These are phyloP conservation scores for Verticillium alfalfae DNA, from an alignment of 2,329 filamentous ascomycete species.

Conservation along the genomic window DNA sequence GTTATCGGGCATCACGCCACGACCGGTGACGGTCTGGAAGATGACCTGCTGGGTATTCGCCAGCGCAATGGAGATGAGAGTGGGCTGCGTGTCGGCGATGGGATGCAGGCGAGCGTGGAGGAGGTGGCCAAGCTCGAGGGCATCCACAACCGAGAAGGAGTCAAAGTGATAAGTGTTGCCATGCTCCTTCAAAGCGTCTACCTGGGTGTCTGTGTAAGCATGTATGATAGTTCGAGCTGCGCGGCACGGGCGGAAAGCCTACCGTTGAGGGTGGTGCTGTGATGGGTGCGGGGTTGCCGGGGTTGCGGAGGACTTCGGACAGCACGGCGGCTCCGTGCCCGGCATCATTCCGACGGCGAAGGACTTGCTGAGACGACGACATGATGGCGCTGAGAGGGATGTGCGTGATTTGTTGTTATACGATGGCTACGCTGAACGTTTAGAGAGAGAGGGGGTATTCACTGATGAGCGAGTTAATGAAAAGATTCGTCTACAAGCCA, in stretches of 20 bases:
- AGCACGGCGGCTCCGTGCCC: slow-evolving; percentile 18
- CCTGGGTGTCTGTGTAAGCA: slow-evolving; percentile 11
- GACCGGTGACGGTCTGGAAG: slow-evolving; percentile 64
- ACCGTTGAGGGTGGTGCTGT: background rate
- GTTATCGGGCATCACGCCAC: slow-evolving; percentile 66
- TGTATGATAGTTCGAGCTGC: background rate
- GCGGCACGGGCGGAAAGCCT: background rate
- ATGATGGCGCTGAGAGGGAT: slow-evolving; percentile 24
- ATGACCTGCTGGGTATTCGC: slow-evolving; percentile 54
- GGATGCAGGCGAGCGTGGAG: slow-evolving; percentile 58
- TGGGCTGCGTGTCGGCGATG: slow-evolving; percentile 38
- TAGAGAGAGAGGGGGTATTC: background rate
- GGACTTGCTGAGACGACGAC: slow-evolving; percentile 29
- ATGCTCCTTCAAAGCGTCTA: slow-evolving; percentile 21
- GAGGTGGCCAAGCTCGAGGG: slow-evolving; percentile 59
- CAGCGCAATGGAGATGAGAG: slow-evolving; percentile 60
- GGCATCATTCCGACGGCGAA: slow-evolving; percentile 17
- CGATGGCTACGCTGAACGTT: background rate
- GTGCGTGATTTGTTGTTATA: background rate
- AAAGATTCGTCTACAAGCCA: background rate
- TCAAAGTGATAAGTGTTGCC: slow-evolving; percentile 37
- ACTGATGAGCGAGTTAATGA: background rate
- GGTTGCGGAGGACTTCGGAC: slow-evolving; percentile 15
- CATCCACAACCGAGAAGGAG: slow-evolving; percentile 58
- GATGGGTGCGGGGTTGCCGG: background rate